phyloP scores from a whole-genome alignment of 2,329 filamentous ascomycete genomes.

The Colletotrichum acutatum region DNA sequence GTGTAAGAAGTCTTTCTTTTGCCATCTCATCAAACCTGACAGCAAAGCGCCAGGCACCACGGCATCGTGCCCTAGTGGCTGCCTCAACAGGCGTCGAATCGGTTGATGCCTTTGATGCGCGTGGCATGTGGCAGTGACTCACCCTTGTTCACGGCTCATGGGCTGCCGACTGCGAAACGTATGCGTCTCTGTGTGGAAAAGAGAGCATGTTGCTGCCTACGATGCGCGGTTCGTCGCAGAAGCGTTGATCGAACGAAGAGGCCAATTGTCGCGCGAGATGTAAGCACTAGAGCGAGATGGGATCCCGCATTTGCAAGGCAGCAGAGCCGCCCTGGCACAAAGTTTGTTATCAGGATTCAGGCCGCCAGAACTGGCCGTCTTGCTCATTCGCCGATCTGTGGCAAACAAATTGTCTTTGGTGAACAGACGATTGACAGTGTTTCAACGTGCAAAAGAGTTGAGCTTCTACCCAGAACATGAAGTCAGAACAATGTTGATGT shows the following conservation, averaged over 20 bases:
- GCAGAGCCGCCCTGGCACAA: not conserved
- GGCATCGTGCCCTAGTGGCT: not conserved
- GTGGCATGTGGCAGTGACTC: conserved; percentile 19
- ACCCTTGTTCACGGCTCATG: conserved; percentile 7
- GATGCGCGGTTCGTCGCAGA: not conserved
- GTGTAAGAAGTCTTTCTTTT: not conserved
- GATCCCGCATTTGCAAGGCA: not conserved
- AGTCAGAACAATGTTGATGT: not conserved
- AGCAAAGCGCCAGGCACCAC: not conserved
- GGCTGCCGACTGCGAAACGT: not conserved
- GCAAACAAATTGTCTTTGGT: not conserved
- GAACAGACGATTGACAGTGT: not conserved
- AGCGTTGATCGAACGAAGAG: not conserved
- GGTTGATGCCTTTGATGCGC: not conserved
- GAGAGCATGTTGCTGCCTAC: conserved; percentile 24
- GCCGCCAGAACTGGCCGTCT: not conserved
- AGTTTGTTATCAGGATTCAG: not conserved
- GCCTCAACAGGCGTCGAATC: not conserved
- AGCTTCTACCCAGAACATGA: not conserved
- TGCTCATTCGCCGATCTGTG: conserved; percentile 10
- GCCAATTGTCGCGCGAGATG: not conserved
- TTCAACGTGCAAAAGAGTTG: not conserved
- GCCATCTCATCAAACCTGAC: not conserved
- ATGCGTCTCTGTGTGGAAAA: not conserved
- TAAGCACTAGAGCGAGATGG: conserved; percentile 13